Percentiles rank a stretch among this genome's conserved stretches.
Conservation (phyloP, 2,329 filamentous ascomycete species). For the Verruconis gallopava region DNA sequence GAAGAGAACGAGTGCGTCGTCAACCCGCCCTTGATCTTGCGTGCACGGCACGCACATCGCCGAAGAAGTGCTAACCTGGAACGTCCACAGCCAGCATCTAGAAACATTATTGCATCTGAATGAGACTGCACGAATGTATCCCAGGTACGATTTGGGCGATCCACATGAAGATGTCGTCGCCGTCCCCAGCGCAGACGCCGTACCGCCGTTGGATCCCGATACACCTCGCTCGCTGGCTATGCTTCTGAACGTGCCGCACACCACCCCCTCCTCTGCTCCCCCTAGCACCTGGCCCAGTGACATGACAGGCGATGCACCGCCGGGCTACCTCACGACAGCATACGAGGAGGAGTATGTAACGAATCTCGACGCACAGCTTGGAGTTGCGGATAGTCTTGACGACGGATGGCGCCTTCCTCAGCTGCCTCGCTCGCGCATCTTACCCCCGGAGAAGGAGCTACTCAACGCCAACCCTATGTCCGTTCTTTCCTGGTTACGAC, state of each 20-base stretch:
- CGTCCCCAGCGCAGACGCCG: conserved; percentile 15
- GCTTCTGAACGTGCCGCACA: conserved; percentile 30
- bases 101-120: conserved; percentile 88
- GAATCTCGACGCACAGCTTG: conserved; percentile 44
- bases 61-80: too few relatives aligned
- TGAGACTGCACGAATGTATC: conserved; percentile 62
- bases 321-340: conserved; percentile 53
- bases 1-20: conserved; percentile 77
- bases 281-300: conserved; percentile 14
- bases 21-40: conserved; percentile 14
- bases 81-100: conserved; percentile 64
- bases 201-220: conserved; percentile 17
- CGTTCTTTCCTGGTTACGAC: conserved; percentile 89
- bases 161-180: conserved; percentile 7
- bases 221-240: conserved; percentile 21
- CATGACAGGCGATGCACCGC: conserved; percentile 42
- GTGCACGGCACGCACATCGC: too few relatives aligned
- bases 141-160: conserved; percentile 55
- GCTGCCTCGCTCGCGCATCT: conserved; percentile 25
- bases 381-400: conserved; percentile 23
- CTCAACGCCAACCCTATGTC: conserved; percentile 71
- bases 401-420: background rate
- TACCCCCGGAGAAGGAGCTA: conserved; percentile 34
- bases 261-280: conserved; percentile 21
- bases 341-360: conserved; percentile 64